phyloP scores from a whole-genome alignment of 2,329 filamentous ascomycete species.

The Trichoderma breve region DNA sequence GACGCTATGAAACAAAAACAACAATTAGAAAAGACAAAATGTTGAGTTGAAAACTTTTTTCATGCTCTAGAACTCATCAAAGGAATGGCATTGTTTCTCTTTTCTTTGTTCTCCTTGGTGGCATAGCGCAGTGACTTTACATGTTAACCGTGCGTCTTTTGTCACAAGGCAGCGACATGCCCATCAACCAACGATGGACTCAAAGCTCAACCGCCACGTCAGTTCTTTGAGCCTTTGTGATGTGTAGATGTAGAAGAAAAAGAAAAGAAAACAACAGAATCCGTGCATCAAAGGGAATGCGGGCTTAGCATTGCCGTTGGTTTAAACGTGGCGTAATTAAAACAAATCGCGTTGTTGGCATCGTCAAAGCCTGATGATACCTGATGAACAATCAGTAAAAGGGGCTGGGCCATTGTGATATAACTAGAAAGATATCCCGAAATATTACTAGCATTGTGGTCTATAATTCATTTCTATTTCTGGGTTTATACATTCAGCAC shows the following conservation, averaged over 20 bases:
- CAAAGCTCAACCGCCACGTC: background rate
- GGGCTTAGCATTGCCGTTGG: background rate
- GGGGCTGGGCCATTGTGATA: background rate
- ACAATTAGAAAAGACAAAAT: background rate
- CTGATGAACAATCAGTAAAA: background rate
- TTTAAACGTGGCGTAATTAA: background rate
- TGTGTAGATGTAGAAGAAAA: background rate
- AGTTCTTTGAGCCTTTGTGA: background rate
- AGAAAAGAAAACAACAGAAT: background rate
- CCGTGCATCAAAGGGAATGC: background rate
- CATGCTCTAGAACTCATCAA: background rate
- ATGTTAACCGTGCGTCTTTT: slow-evolving; percentile 11
- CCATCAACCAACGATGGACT: slow-evolving; percentile 5
- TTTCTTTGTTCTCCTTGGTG: slow-evolving; percentile 12
- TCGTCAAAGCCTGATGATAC: background rate
- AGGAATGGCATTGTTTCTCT: background rate
- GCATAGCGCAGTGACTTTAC: background rate
- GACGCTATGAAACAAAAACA: too few species aligned
- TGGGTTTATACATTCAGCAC: background rate
- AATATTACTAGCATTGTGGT: background rate
- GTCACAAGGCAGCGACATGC: background rate
- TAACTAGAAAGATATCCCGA: background rate
- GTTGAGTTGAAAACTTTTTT: background rate
- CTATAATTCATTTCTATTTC: background rate
- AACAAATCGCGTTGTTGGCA: background rate